phyloP scores from a whole-genome alignment of 352 stramenopile species.

The Globisporangium acanthophoron region DNA sequence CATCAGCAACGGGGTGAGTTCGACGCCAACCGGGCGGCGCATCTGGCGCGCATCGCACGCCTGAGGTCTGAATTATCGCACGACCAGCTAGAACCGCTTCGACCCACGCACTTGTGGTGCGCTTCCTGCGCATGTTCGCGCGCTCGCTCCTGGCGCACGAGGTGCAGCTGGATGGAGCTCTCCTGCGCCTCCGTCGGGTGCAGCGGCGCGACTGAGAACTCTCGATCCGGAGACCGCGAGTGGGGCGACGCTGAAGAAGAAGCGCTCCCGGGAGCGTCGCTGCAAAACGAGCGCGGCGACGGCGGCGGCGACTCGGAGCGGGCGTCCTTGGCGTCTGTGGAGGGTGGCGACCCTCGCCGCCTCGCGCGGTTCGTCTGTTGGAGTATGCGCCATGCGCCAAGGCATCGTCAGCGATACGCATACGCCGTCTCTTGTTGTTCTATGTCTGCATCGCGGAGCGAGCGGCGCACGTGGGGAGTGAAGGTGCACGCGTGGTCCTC shows the following conservation, averaged over 20 bases:
- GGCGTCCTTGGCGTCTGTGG: no score
- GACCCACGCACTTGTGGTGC: slow-evolving; percentile 30
- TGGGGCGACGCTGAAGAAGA: not conserved
- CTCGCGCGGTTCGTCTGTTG: slow-evolving; percentile 2
- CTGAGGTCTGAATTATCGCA: not conserved
- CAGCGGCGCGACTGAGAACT: slow-evolving; percentile 11
- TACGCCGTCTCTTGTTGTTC: no score
- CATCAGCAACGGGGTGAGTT: not conserved
- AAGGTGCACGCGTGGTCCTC: slow-evolving; percentile 59
- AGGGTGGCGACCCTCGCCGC: no score
- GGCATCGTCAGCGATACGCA: no score
- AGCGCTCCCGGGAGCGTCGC: not conserved
- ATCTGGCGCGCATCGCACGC: not conserved
- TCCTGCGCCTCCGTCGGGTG: slow-evolving; percentile 55
- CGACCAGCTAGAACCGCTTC: no score
- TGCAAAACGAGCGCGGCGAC: not conserved
- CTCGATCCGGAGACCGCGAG: no score
- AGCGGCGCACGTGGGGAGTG: slow-evolving; percentile 32
- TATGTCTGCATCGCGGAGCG: no score
- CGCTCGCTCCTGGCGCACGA: slow-evolving; percentile 48
- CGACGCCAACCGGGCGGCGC: no score
- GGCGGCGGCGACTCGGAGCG: not conserved
- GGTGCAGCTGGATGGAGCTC: slow-evolving; percentile 49
- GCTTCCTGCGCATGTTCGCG: slow-evolving; percentile 31
- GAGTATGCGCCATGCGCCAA: no score